phyloP scores from a whole-genome alignment of 2,329 filamentous ascomycete species.

The Uncinocarpus reesii region DNA sequence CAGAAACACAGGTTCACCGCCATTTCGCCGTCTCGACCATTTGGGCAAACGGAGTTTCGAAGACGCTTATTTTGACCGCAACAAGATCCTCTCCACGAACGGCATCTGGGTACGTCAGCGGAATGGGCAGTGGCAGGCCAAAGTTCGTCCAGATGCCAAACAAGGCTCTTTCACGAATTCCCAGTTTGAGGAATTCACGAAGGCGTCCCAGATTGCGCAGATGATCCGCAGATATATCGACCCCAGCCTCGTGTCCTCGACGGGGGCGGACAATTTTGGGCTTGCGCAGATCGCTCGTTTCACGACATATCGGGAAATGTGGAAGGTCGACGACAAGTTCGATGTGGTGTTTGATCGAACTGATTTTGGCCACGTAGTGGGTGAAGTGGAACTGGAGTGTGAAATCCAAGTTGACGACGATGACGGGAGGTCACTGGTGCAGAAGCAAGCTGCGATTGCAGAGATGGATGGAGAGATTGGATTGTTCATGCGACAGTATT shows the following conservation, averaged over 20 bases:
- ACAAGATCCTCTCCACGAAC: conserved; percentile 17
- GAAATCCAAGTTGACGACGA: conserved; percentile 11
- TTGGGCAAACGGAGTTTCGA: conserved; percentile 18
- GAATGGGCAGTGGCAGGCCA: conserved; percentile 22
- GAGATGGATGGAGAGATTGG: conserved; percentile 19
- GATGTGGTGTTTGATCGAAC: conserved; percentile 24
- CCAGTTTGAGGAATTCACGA: conserved; percentile 22
- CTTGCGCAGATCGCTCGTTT: conserved; percentile 20
- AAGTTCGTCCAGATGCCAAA: conserved; percentile 16
- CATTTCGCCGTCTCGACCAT: conserved; percentile 17
- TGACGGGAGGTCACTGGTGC: conserved; percentile 1
- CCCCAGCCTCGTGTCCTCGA: conserved; percentile 2
- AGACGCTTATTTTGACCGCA: conserved; percentile 24
- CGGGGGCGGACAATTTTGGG: conserved; percentile 17
- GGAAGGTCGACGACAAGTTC: conserved; percentile 23
- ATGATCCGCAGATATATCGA: conserved; percentile 13
- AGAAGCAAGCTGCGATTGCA: conserved; percentile 6
- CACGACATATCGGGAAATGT: conserved; percentile 22
- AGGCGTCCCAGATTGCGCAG: conserved; percentile 16
- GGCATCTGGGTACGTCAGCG: conserved; percentile 23
- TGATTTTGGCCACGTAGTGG: conserved; percentile 27
- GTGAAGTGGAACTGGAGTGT: conserved; percentile 26
- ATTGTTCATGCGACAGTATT: conserved; percentile 20
- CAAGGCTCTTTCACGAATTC: conserved; percentile 18
- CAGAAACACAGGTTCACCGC: conserved; percentile 17